Conservation (phyloP, 805 yeast genomes). For the Metschnikowia henanensis region DNA sequence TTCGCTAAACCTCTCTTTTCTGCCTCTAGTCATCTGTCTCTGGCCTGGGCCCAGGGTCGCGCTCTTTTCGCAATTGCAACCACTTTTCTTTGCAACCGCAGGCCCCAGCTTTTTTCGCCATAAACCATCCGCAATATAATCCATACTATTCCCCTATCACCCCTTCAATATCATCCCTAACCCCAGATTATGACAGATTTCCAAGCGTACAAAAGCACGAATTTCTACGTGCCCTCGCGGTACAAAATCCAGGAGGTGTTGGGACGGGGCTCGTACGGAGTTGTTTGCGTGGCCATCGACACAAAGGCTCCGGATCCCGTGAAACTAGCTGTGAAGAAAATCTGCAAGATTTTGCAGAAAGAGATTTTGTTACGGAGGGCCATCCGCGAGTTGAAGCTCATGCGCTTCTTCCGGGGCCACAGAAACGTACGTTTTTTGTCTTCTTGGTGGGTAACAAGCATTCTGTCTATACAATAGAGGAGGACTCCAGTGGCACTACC, state of each 20-base stretch:
- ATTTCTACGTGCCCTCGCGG: constrained; percentile 61
- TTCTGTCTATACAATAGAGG: too few relatives aligned
- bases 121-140: too few relatives aligned
- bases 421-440: constrained; percentile 53
- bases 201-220: constrained; percentile 17
- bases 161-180: too few relatives aligned
- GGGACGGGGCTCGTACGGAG: constrained; percentile 88
- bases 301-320: constrained; percentile 28
- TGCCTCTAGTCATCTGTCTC: too few relatives aligned
- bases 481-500: too few relatives aligned
- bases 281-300: constrained; percentile 75
- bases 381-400: constrained; percentile 74
- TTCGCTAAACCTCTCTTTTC: too few relatives aligned
- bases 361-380: constrained; percentile 77
- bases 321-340: constrained; percentile 78
- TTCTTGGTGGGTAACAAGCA: background rate
- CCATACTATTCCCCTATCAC: too few relatives aligned
- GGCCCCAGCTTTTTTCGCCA: too few relatives aligned
- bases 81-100: too few relatives aligned
- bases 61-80: too few relatives aligned
- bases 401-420: constrained; percentile 85
- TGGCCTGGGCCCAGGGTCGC: too few relatives aligned
- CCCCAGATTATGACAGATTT: constrained; percentile 17
- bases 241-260: constrained; percentile 58
- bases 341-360: constrained; percentile 64